Conservation (phyloP, 371 early-diverging fungal genomes). For the Circinella minor region DNA sequence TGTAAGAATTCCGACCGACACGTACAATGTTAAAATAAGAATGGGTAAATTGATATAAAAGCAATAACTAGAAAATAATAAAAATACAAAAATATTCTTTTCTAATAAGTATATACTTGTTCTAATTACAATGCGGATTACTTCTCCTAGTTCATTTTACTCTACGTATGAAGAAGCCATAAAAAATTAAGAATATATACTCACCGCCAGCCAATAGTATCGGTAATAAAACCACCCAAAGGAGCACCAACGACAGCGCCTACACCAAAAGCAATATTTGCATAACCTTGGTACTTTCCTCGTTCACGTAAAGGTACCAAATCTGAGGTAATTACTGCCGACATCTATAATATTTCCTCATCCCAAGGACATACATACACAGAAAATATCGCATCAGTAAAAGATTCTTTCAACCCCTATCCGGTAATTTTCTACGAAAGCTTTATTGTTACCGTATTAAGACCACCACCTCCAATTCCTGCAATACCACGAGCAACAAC, state of each 20-base stretch:
- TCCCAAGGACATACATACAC: background rate
- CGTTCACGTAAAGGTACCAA: slow-evolving; percentile 52
- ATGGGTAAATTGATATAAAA: slow-evolving; percentile 83
- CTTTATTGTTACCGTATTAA: slow-evolving; percentile 32
- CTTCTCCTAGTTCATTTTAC: no score
- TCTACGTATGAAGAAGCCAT: no score
- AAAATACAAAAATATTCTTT: no score
- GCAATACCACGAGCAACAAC: slow-evolving; percentile 78
- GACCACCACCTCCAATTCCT: slow-evolving; percentile 80
- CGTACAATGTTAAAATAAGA: slow-evolving; percentile 57
- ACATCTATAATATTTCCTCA: slow-evolving; percentile 11
- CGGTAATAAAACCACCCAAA: slow-evolving; percentile 65
- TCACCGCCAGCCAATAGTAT: slow-evolving; percentile 49
- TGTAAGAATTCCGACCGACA: slow-evolving; percentile 37
- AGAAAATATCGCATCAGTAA: background rate
- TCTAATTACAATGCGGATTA: no score
- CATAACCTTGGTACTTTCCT: slow-evolving; percentile 53
- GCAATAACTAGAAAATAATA: slow-evolving; percentile 45
- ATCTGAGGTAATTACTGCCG: slow-evolving; percentile 46
- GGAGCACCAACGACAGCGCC: slow-evolving; percentile 76
- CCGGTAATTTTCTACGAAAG: background rate
- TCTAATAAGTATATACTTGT: no score
- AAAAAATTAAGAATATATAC: no score
- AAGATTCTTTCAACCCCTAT: background rate
- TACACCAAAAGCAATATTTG: slow-evolving; percentile 47